These are phyloP conservation scores for Moniliella sp. DNA, from an alignment of 1,284 basidiomycete genomes.

Conservation along the genomic window DNA sequence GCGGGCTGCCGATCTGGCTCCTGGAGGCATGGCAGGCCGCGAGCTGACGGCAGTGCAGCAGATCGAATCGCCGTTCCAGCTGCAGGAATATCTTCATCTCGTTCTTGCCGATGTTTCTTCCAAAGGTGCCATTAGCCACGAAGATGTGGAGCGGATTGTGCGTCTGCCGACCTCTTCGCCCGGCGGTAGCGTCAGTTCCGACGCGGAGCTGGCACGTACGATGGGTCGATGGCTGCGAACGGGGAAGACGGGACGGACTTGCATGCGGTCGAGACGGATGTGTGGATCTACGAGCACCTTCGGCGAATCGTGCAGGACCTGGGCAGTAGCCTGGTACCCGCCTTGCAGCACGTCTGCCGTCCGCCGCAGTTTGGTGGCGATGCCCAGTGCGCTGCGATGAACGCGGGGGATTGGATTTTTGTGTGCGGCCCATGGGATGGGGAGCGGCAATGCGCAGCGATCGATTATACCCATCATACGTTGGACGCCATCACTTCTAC, in stretches of 20 bases:
- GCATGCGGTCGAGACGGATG: constrained; percentile 42
- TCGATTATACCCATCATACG: constrained; percentile 87
- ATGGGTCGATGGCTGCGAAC: too few species aligned
- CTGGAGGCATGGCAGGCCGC: too few species aligned
- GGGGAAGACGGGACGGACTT: too few species aligned
- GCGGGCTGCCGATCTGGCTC: too few species aligned
- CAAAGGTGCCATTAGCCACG: too few species aligned
- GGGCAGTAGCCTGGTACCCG: constrained; percentile 64
- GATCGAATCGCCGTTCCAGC: constrained; percentile 70
- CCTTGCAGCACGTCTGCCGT: constrained; percentile 64
- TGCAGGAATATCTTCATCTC: constrained; percentile 88
- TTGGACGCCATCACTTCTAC: constrained; percentile 76
- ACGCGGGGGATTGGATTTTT: constrained; percentile 86
- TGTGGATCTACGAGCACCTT: constrained; percentile 83
- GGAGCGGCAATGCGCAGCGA: constrained; percentile 53
- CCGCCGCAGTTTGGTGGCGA: too few species aligned
- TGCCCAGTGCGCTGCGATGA: constrained; percentile 76
- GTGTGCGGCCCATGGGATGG: constrained; percentile 64
- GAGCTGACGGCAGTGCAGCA: too few species aligned
- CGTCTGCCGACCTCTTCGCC: too few species aligned
- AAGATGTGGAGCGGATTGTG: too few species aligned
- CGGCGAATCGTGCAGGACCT: constrained; percentile 70
- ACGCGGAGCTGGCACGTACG: too few species aligned
- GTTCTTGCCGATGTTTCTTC: constrained; percentile 56
- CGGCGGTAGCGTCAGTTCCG: too few species aligned